Evolutionary conservation across 495 filamentous ascomycete genomes (phyloP), one percentile per base, ranked within the genome.

Genomic region (Xylaria castorea): DNA sequence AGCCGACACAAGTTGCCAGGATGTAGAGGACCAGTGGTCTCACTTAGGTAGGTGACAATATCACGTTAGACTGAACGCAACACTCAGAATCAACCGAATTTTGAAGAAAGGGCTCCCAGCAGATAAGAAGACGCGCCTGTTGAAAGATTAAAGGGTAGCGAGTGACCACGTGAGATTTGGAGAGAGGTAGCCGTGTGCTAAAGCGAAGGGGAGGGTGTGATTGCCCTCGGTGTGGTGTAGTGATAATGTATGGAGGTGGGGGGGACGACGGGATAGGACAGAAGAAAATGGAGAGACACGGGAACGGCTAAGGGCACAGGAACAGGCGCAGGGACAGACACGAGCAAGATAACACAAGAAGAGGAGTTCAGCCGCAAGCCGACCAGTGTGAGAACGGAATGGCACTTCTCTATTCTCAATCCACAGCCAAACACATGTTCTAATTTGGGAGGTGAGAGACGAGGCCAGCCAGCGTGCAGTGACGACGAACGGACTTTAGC

Each of bases 341-440:
- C 83, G 60, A 84, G 91, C 72, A 87, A 93, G 69, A 85, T 97
- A 76, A 87, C 89, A 8, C 95, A 97, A 78, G 95, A 97, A 78
- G 93, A 97, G 81, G 97, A 97, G 86, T 94, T 95, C 3, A 91
- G 92, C 75, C 58, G 58, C 58, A 61, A 38, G 3, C 18, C 32
- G 55, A 25, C 55, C 32, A 36, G 30, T 36, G 14, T 60, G 30
- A 30, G 58, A 38, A 38, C 7, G n/a, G n/a, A 38, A 38, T 11
- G 34, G 18, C 32, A 61, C 58, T 36, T 38, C n/a, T 40, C 11
- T 38, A 61, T 61, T 36, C 11, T 55, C 58, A 61, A 61, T 20
- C 34, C 58, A 61, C 58, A 20, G 58, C 58, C 58, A 18, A 61
- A 32, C 53, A 18, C 53, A 32, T 32, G 25, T 57, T 12, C 53